Base-by-base conservation (phyloP, 805 yeast genomes). In the Metschnikowia lunata region DNA sequence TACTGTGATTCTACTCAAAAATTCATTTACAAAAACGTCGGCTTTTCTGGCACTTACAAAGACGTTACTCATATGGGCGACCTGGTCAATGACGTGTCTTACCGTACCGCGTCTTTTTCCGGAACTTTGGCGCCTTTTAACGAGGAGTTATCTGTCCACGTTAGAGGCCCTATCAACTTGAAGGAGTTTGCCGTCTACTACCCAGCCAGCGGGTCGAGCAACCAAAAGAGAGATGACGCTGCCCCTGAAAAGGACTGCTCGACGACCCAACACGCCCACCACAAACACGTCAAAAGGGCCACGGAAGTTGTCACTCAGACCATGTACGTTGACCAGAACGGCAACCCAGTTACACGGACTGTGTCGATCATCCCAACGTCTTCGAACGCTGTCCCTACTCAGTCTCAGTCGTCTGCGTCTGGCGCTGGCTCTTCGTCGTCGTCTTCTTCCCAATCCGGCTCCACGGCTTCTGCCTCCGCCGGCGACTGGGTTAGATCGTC, bases 171-270 rank as follows among this genome's bases (percentile, higher is more conserved):
- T 31, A 60, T 88, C 56, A 75, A 79, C 62, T 79, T 88, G 62
- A 69, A 74, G 60, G 88, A 88, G 69, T 88, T 93, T 61, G 97
- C 90, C 66, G 97, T 88, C 44, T 93, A 90, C 75, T 82, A 83
- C 59, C 90, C 88, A 51, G 61, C 78, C 26, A 54, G 74, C n/a
- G 57, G 73, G 34, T 50, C 67, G 27, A 48, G 65, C 41, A 63
- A 70, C 54, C 63, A 69, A 50, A 74, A 71, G 58, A 75, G 75
- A 63, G 62, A 48, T 13, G 67, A 60, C 8, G 70, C 62, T 23
- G 67, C 60, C 8, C 4, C 23, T 18, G 23, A 62, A 26, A 75
- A 67, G 46, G 79, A 72, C 32, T 75, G 81, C 57, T 54, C 71
- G 50, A 64, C 75, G 43, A 64, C 76, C 45, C 54, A 54, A 56